Conservation (phyloP, 306 rosid species). For the Cucumis cinereus region DNA sequence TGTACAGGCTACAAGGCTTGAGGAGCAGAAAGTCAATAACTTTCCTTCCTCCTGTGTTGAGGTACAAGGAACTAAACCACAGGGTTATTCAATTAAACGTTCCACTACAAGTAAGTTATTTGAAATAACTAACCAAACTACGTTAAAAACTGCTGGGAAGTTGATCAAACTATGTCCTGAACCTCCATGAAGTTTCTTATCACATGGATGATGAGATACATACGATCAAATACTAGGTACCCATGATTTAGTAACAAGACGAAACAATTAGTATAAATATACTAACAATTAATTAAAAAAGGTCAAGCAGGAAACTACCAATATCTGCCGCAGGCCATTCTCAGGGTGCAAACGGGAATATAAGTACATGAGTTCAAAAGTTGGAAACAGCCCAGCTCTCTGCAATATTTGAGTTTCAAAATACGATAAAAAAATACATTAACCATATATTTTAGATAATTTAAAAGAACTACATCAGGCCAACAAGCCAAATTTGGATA, state of each 20-base stretch:
- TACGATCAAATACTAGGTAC: neutral
- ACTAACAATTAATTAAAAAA: neutral
- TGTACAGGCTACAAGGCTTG: neutral
- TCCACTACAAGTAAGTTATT: neutral
- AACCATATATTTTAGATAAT: neutral
- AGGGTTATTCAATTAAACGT: neutral
- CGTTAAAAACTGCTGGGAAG: neutral
- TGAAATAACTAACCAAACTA: neutral
- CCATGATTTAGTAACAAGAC: neutral
- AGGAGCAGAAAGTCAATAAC: neutral
- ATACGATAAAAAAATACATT: neutral
- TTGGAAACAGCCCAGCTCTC: slow-evolving; percentile 87
- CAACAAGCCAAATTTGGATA: neutral
- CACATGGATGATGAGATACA: neutral
- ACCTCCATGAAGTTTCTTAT: neutral
- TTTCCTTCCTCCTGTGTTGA: neutral
- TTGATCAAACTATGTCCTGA: neutral
- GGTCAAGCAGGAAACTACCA: slow-evolving; percentile 37
- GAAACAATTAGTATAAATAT: neutral
- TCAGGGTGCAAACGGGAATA: slow-evolving; percentile 55
- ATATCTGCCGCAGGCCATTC: slow-evolving; percentile 38
- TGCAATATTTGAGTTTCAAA: slow-evolving; percentile 23
- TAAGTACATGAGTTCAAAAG: slow-evolving; percentile 64
- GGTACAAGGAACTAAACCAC: neutral
- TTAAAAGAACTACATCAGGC: neutral